Evolutionary conservation across 163 green algal species (phyloP), one percentile per base, ranked within the genome.

Genomic region (Scenedesmus sp.): DNA sequence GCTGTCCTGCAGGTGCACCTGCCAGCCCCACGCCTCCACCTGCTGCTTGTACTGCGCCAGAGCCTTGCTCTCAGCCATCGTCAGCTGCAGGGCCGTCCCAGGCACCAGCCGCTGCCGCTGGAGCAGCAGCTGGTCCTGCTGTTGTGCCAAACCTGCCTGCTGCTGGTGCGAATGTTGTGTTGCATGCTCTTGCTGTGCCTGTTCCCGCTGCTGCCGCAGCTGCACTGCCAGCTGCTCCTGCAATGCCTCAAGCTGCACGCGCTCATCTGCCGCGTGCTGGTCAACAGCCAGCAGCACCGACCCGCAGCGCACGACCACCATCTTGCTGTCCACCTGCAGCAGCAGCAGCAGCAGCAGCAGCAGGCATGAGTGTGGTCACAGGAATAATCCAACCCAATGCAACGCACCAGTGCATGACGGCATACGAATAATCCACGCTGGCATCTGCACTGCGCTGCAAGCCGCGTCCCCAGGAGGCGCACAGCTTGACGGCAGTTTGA

Each of bases 201-300:
- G 59, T 37, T 76, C 20, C 72, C 53, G 76, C 76, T 87, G 87
- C 87, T 87, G 87, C 53, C 46, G 65, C 46, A 89, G 37, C 30
- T 93, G 76, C 37, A 44, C 51, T 51, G n/a, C 56, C 70, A 96
- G 91, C 26, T 93, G 42, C 22, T 43, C 65, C 24, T 95, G 94
- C 35, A 99, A 89, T 20, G 80, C 73, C 93, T 99, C 97, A 49
- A 99, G 95, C 46, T 94, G 93, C 42, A 99, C 96, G 1, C 97
- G 94, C 94, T 99, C 97, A 73, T 99, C 96, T n/a, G 97, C 97
- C 10, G 97, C 97, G 89, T 99, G 97, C 92, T 98, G 97, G 91
- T 99, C 97, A 35, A 98, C 53, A 4, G 97, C 79, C 18, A 94
- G 89, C 83, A 99, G 87, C 86, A 94, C 65, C 0, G 65, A 51